These are phyloP conservation scores for Lachnellula occidentalis DNA, from an alignment of 2,329 filamentous ascomycete genomes.

Conservation along the genomic window DNA sequence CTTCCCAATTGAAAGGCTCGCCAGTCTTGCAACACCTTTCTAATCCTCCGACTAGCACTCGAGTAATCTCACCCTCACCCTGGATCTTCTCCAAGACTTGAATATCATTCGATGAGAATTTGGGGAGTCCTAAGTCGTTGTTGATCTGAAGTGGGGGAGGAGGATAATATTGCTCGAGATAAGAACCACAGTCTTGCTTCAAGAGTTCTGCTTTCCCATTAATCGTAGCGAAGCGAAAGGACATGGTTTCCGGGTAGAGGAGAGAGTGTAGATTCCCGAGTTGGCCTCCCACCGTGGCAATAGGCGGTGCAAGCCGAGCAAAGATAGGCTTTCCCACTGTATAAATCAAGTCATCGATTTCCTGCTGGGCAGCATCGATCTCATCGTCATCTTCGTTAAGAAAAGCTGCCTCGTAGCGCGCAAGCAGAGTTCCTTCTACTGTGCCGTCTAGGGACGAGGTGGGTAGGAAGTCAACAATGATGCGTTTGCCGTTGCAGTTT, in stretches of 20 bases:
- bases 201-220: conserved; percentile 1
- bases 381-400: conserved; percentile 9
- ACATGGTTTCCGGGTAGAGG: conserved; percentile 13
- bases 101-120: conserved; percentile 11
- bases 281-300: conserved; percentile 1
- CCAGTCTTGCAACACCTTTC: conserved; percentile 18
- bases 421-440: conserved; percentile 3
- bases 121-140: conserved; percentile 4
- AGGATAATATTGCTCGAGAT: conserved; percentile 7
- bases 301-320: conserved; percentile 9
- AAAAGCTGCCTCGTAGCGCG: background rate
- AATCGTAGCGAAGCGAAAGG: conserved; percentile 8
- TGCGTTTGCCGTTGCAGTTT: conserved; percentile 2
- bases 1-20: background rate
- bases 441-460: background rate
- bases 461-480: conserved; percentile 1
- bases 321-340: conserved; percentile 9
- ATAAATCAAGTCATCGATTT: conserved; percentile 12
- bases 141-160: conserved; percentile 1
- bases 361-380: conserved; percentile 10
- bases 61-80: background rate
- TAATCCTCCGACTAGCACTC: conserved; percentile 7
- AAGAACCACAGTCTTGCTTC: background rate
- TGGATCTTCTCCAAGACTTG: conserved; percentile 8
- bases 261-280: conserved; percentile 7